phyloP scores from a whole-genome alignment of 2,329 filamentous ascomycete species.

The Pseudonectria foliicola region DNA sequence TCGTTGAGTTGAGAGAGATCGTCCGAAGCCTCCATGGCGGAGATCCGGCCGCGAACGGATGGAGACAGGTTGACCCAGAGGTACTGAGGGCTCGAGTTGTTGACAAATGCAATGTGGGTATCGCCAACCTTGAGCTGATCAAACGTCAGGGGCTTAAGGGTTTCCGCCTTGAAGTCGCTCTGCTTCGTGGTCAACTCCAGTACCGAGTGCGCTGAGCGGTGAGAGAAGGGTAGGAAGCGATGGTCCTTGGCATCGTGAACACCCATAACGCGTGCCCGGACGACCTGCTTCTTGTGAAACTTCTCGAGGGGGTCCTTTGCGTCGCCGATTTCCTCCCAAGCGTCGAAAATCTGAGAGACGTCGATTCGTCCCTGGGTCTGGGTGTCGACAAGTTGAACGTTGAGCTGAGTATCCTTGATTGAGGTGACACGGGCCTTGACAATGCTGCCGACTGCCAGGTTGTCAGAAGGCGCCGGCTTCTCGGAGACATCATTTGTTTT shows the following conservation, averaged over 20 bases:
- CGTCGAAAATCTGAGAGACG: constrained; percentile 82
- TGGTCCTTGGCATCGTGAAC: constrained; percentile 87
- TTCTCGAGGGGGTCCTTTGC: constrained; percentile 68
- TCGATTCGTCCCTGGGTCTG: constrained; percentile 83
- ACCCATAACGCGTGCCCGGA: constrained; percentile 73
- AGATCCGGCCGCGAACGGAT: constrained; percentile 76
- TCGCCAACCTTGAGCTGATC: constrained; percentile 67
- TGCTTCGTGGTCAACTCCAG: constrained; percentile 82
- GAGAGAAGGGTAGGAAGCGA: constrained; percentile 84
- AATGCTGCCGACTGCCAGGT: constrained; percentile 65
- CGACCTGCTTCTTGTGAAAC: constrained; percentile 63
- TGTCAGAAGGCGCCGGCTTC: constrained; percentile 46
- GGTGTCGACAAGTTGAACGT: constrained; percentile 73
- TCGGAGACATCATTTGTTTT: constrained; percentile 29
- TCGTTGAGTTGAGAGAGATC: constrained; percentile 74
- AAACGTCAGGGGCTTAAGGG: constrained; percentile 52
- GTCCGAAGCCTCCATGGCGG: constrained; percentile 76
- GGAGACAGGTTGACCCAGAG: constrained; percentile 91
- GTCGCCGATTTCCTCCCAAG: constrained; percentile 79
- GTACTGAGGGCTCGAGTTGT: constrained; percentile 73
- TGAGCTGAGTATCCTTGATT: constrained; percentile 85
- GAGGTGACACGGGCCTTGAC: constrained; percentile 75
- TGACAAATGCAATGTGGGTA: constrained; percentile 75
- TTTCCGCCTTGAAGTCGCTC: constrained; percentile 48
- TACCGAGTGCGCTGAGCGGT: constrained; percentile 73